phyloP scores from a whole-genome alignment of 805 yeast genomes.

The Starmerella floricola region DNA sequence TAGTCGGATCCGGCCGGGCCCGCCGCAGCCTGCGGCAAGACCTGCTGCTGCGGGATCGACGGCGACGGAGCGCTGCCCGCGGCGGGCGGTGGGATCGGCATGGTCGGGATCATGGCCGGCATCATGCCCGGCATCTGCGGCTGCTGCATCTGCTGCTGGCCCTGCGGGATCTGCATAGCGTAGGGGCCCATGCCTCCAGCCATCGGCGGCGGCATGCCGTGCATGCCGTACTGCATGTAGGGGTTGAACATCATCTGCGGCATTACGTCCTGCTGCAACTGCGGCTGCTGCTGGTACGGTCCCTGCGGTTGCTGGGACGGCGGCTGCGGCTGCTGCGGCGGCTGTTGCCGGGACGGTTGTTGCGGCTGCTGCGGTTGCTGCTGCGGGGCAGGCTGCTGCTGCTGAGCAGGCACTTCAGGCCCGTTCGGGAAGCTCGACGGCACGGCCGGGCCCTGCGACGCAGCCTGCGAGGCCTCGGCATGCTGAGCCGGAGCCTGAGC shows the following conservation, averaged over 20 bases:
- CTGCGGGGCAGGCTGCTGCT: constrained; percentile 2
- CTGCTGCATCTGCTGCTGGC: constrained; percentile 3
- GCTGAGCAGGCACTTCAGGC: too few species aligned
- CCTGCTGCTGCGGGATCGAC: not conserved
- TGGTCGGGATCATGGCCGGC: constrained; percentile 2
- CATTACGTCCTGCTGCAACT: constrained; percentile 1
- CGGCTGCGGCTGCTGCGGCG: constrained; percentile 3
- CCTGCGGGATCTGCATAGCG: constrained; percentile 7
- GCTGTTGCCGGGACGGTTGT: constrained; percentile 4
- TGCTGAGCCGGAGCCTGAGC: constrained; percentile 2
- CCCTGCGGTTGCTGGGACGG: constrained; percentile 12
- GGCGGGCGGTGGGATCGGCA: constrained; percentile 1
- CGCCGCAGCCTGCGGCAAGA: constrained; percentile 6
- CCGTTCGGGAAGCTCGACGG: too few species aligned
- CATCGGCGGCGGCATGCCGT: constrained; percentile 4
- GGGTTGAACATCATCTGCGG: constrained; percentile 5
- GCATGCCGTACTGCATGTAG: constrained; percentile 9
- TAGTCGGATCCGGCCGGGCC: constrained; percentile 6
- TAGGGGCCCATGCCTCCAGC: constrained; percentile 6
- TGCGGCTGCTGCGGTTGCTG: constrained; percentile 2
- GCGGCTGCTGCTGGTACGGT: constrained; percentile 8
- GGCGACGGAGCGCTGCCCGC: not conserved
- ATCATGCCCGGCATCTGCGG: constrained; percentile 9
- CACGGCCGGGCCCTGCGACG: constrained; percentile 11
- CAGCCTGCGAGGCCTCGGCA: constrained; percentile 10